Evolutionary conservation across 176 grass and related monocot species (phyloP), one percentile per base, ranked within the genome.

Genomic region (Puccinellia tenuiflora): DNA sequence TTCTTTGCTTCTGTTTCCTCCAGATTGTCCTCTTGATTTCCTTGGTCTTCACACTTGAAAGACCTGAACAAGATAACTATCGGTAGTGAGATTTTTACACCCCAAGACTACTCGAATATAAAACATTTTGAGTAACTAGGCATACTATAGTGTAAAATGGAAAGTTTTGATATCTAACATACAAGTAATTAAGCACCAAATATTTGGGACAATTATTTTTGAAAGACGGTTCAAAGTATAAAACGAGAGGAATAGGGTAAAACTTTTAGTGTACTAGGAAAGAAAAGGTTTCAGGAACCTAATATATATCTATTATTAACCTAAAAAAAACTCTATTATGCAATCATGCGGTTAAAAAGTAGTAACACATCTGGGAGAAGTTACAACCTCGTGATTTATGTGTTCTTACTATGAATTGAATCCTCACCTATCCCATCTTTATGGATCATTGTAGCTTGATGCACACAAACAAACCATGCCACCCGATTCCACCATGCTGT

Each of bases 11-110:
- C 29, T 56, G 67, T 46, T 54, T 68, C 22, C 59, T 85, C 57
- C 77, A 75, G 50, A 76, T 47, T 84, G 5, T 68, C 65, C 29
- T 28, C 47, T 74, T 67, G 66, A 42, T 79, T 63, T 45, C 21
- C 17, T 84, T 67, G 73, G 38, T 50, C 82, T 80, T 85, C 39
- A 85, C 40, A 50, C 38, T 80, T 67, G 28, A 80, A 79, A 53
- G 16, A 60, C 69, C 87, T 85, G 69, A 81, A 81, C 7, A 82
- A 76, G 24, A 61, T 60, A 76, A 18, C 24, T 56, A 2, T 45
- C 21, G 17, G 17, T 30, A 57, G 48, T 80, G 48, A 80, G 68
- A 80, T 80, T 75, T 55, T n/a, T 51, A 70, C 22, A 71, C 6
- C 47, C 37, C 14, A 79, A 67, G 59, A 26, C 75, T 66, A 79